Base-by-base conservation (phyloP, 371 early-diverging fungal species). In the Mitosporidium daphniae region DNA sequence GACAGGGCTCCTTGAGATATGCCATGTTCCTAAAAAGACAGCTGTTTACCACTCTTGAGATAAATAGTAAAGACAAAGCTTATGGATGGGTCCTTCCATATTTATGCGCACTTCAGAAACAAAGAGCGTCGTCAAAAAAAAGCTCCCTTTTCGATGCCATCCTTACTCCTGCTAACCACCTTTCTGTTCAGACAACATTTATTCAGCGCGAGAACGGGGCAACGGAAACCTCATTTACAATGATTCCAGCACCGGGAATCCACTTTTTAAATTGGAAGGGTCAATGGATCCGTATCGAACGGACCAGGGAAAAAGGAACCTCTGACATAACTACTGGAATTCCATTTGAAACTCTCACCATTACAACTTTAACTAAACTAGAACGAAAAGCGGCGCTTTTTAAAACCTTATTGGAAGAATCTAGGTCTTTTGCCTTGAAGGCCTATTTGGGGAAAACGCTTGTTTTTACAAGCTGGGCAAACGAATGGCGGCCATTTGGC, bases 401-500 rank as follows among this genome's bases (percentile, higher is more conserved):
- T 29, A 36, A 51, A 1, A 45, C 51, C 1, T 44, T 89, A 15
- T 44, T 89, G 14, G 36, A 52, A n/a, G 73, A 75, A 28, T 70
- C 86, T 4, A 66, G 64, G 31, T 44, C 45, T 26, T 44, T 57
- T 37, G 86, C 86, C 6, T 32, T 82, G 20, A 50, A 59, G 23
- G 59, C 62, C 31, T 68, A 78, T 41, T 68, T 65, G 27, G 84
- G 82, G 8, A 77, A 77, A 31, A 78, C 75, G 0, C 82, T 84
- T 5, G 50, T 89, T 22, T 84, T 72, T 41, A 75, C 75, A 0
- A 65, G 67, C 22, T 72, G 59, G 45, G 91, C 84, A 0, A 70
- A 72, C 0, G 86, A 89, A 29, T 89, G 91, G 91, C 48, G 78
- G 26, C 78, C 74, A 0, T 84, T 89, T 52, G 91, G 91, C 4